Evolutionary conservation across 2,329 filamentous ascomycete genomes (phyloP).

Genomic region (Pseudogymnoascus sp.): DNA sequence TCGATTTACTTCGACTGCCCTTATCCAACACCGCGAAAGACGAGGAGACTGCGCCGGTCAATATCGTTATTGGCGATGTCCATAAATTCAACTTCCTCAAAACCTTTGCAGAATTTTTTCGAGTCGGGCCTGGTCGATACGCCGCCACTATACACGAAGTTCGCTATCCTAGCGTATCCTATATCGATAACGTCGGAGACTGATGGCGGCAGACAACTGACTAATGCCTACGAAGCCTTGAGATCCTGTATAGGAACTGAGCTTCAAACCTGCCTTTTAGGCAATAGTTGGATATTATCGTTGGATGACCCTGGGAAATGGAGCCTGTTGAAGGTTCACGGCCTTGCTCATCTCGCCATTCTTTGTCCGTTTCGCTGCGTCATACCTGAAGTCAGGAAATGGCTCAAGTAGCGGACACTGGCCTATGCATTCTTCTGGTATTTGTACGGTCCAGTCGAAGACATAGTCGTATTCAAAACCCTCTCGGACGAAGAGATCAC

Average conservation of each 20-base stretch:
- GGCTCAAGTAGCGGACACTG: constrained; percentile 55
- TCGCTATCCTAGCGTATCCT: constrained; percentile 15
- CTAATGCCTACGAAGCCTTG: constrained; percentile 16
- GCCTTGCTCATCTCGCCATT: too few species aligned
- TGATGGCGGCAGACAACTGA: constrained; percentile 14
- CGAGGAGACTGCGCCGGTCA: not conserved
- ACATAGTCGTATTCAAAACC: constrained; percentile 99
- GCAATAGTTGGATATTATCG: too few species aligned
- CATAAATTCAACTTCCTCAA: constrained; percentile 9
- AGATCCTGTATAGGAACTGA: constrained; percentile 13
- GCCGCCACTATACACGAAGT: constrained; percentile 11
- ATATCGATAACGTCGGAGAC: constrained; percentile 13
- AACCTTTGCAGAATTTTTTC: constrained; percentile 11
- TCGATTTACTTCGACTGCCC: not conserved
- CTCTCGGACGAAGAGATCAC: constrained; percentile 95
- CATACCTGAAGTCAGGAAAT: too few species aligned
- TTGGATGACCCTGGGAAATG: too few species aligned
- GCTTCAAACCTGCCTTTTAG: too few species aligned
- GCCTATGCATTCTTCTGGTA: constrained; percentile 99
- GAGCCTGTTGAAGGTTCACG: too few species aligned
- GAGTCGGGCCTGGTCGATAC: constrained; percentile 5
- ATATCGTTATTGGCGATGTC: constrained; percentile 15
- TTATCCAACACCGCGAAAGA: too few species aligned
- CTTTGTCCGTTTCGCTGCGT: too few species aligned
- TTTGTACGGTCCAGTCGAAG: constrained; percentile 99